Evolutionary conservation across 345 rosid genomes (phyloP).

Genomic region (Populus euphratica): DNA sequence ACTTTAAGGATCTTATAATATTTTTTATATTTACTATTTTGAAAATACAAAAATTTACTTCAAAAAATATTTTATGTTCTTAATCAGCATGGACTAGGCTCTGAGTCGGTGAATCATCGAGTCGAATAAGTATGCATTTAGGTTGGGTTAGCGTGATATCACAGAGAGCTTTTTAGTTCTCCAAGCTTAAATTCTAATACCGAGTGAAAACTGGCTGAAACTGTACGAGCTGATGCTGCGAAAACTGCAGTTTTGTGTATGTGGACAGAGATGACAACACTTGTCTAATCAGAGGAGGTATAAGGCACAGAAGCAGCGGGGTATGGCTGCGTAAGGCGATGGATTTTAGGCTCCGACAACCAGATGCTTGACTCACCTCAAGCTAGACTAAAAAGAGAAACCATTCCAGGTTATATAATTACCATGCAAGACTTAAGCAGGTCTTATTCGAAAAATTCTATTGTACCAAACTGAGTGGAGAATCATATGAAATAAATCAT

Average conservation of each 20-base stretch:
- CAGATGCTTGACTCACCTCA: neutral
- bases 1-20: too few relatives aligned
- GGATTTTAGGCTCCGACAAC: neutral
- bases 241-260: neutral
- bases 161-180: neutral
- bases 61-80: too few relatives aligned
- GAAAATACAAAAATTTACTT: too few relatives aligned
- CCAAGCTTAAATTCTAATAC: too few relatives aligned
- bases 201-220: neutral
- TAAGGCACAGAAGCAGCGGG: neutral
- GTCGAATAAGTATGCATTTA: too few relatives aligned
- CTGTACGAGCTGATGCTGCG: neutral
- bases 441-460: conserved; percentile 50
- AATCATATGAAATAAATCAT: conserved; percentile 86
- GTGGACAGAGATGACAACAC: neutral
- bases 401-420: neutral
- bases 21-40: too few relatives aligned
- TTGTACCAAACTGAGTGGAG: conserved; percentile 85
- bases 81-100: too few relatives aligned
- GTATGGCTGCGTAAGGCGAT: neutral
- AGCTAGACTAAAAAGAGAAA: neutral
- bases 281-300: neutral
- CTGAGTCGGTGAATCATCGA: too few relatives aligned
- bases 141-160: too few relatives aligned
- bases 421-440: neutral